phyloP scores from a whole-genome alignment of 495 filamentous ascomycete genomes.

The Xylaria longipes region DNA sequence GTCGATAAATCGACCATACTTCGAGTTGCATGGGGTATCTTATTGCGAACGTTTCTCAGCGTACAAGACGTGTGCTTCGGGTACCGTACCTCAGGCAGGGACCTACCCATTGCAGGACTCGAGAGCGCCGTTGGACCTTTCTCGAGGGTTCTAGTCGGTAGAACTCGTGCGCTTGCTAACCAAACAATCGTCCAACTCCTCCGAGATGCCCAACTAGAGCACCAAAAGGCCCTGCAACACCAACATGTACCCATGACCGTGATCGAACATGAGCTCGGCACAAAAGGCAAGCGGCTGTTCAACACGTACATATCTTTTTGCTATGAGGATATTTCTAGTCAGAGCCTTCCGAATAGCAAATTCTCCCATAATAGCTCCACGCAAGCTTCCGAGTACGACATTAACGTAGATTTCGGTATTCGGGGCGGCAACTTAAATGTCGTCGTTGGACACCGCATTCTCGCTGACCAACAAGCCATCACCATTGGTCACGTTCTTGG shows the following conservation, averaged over 20 bases:
- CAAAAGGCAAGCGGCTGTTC: conserved; percentile 50
- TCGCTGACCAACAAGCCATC: conserved; percentile 48
- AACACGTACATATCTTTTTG: conserved; percentile 55
- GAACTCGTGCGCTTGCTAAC: conserved; percentile 39
- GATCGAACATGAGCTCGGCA: conserved; percentile 51
- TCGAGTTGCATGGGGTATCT: conserved; percentile 55
- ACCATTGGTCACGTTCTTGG: conserved; percentile 51
- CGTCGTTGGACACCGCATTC: conserved; percentile 52
- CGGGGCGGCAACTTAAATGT: conserved; percentile 44
- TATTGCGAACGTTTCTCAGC: conserved; percentile 52
- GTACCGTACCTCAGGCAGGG: conserved; percentile 50
- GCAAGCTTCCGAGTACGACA: conserved; percentile 52
- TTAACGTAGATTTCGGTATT: conserved; percentile 50
- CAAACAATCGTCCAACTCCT: conserved; percentile 43
- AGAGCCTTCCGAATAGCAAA: conserved; percentile 21
- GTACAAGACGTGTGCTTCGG: conserved; percentile 51
- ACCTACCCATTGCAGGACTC: conserved; percentile 45
- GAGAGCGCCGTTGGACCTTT: conserved; percentile 51
- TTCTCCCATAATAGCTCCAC: conserved; percentile 47
- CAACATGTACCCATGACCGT: conserved; percentile 51
- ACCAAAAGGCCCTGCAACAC: conserved; percentile 42
- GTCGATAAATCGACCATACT: conserved; percentile 45
- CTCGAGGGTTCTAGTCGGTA: conserved; percentile 48
- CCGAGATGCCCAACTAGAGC: conserved; percentile 44
- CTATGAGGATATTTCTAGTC: conserved; percentile 42